These are phyloP conservation scores for Hypoxylon trugodes DNA, from an alignment of 495 filamentous ascomycete species.

Conservation along the genomic window DNA sequence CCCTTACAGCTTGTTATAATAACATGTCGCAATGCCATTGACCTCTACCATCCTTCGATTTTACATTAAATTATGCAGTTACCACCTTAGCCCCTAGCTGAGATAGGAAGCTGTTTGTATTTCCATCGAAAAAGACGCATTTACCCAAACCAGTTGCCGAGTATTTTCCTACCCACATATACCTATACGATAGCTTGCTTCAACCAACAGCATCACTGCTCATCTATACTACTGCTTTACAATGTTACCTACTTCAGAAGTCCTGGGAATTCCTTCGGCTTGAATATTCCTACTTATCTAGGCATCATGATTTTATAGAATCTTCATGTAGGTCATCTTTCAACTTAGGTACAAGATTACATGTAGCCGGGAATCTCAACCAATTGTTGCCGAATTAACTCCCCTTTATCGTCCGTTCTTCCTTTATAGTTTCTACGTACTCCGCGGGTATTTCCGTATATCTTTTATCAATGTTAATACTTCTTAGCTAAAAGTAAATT, in stretches of 20 bases:
- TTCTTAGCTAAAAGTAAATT: slow-evolving; percentile 1
- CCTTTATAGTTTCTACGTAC: background rate
- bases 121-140: slow-evolving; percentile 6
- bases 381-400: too few relatives aligned
- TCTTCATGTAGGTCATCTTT: too few relatives aligned
- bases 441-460: too few relatives aligned
- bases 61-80: background rate
- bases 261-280: too few relatives aligned
- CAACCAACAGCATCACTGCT: too few relatives aligned
- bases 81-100: slow-evolving; percentile 5
- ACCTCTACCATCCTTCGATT: background rate
- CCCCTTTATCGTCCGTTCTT: background rate
- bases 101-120: slow-evolving; percentile 28
- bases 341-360: too few relatives aligned
- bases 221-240: background rate
- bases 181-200: background rate
- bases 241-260: background rate
- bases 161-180: background rate
- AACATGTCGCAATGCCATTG: background rate
- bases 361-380: too few relatives aligned
- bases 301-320: too few relatives aligned
- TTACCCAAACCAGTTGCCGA: slow-evolving; percentile 4
- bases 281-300: too few relatives aligned
- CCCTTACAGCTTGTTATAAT: background rate
- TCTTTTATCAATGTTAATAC: background rate